Percentiles rank a stretch among this genome's conserved stretches.
These are phyloP conservation scores for Ceriops tagal DNA, from an alignment of 345 rosid species.

Conservation along the genomic window DNA sequence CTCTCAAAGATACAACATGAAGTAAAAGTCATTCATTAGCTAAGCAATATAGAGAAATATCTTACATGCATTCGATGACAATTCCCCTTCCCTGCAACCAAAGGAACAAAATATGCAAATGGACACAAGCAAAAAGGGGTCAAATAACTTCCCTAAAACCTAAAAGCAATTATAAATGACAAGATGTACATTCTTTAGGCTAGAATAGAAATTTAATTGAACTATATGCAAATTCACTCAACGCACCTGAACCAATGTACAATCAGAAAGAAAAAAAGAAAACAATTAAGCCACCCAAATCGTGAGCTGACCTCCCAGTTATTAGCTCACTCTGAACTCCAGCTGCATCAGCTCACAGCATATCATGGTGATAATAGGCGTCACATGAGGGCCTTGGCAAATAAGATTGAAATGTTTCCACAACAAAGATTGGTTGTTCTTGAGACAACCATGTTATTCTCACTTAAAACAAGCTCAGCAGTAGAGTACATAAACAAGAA, in stretches of 20 bases:
- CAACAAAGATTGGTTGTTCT: background rate
- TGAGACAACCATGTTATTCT: background rate
- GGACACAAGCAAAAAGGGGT: too few species aligned
- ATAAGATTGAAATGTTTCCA: background rate
- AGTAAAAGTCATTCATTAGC: constrained; percentile 3
- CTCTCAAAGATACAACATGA: constrained; percentile 2
- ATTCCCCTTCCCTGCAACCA: constrained; percentile 75
- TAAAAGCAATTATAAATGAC: too few species aligned
- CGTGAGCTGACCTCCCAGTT: too few species aligned
- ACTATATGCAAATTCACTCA: too few species aligned
- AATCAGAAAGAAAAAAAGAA: too few species aligned
- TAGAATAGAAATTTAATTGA: too few species aligned
- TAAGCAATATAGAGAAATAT: constrained; percentile 18
- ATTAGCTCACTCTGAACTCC: background rate
- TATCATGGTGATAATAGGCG: background rate
- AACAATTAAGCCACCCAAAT: too few species aligned
- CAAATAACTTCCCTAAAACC: too few species aligned
- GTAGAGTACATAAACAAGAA: constrained; percentile 5
- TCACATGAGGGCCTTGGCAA: background rate
- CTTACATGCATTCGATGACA: constrained; percentile 79
- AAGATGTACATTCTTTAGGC: too few species aligned
- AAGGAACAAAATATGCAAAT: background rate
- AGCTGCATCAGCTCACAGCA: background rate
- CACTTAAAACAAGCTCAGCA: background rate
- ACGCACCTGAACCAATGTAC: too few species aligned